Conservation (phyloP, 2,329 filamentous ascomycete genomes). For the Rhynchosporium secalis region DNA sequence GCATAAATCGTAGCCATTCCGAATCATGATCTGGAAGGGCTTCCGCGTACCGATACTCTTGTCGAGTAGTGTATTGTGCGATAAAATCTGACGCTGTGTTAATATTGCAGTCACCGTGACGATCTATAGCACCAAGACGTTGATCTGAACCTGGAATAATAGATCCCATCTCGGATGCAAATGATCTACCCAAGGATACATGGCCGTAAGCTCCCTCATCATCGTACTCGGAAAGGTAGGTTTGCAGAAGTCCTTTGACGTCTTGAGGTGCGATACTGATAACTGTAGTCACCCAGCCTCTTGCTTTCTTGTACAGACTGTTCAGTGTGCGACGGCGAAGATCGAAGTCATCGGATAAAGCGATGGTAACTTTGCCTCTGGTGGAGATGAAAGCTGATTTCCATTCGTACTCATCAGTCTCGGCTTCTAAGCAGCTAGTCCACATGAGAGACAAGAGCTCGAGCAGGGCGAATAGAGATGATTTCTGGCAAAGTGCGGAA, state of each 20-base stretch:
- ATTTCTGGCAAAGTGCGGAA: slow-evolving; percentile 84
- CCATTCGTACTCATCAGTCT: slow-evolving; percentile 91
- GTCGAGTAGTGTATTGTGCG: slow-evolving; percentile 93
- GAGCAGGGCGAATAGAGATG: slow-evolving; percentile 86
- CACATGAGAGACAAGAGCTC: slow-evolving; percentile 94
- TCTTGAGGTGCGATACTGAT: slow-evolving; percentile 87
- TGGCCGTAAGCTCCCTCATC: slow-evolving; percentile 90
- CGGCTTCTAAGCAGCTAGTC: slow-evolving; percentile 88
- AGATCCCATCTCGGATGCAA: slow-evolving; percentile 90
- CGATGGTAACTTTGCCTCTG: slow-evolving; percentile 76
- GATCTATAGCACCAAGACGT: slow-evolving; percentile 78
- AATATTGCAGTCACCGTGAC: slow-evolving; percentile 69
- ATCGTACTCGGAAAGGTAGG: slow-evolving; percentile 92
- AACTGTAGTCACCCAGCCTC: slow-evolving; percentile 75
- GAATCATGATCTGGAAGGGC: slow-evolving; percentile 66
- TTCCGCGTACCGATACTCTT: slow-evolving; percentile 91
- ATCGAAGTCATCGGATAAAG: slow-evolving; percentile 90
- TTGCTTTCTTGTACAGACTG: slow-evolving; percentile 73
- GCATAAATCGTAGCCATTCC: slow-evolving; percentile 64
- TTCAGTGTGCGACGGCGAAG: slow-evolving; percentile 80
- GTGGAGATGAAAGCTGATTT: slow-evolving; percentile 76
- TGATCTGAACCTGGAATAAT: slow-evolving; percentile 84
- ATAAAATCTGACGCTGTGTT: slow-evolving; percentile 96
- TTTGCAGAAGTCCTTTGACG: slow-evolving; percentile 92
- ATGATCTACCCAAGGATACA: slow-evolving; percentile 87